phyloP scores from a whole-genome alignment of 306 rosid species.

The Acacia melanoxylon region DNA sequence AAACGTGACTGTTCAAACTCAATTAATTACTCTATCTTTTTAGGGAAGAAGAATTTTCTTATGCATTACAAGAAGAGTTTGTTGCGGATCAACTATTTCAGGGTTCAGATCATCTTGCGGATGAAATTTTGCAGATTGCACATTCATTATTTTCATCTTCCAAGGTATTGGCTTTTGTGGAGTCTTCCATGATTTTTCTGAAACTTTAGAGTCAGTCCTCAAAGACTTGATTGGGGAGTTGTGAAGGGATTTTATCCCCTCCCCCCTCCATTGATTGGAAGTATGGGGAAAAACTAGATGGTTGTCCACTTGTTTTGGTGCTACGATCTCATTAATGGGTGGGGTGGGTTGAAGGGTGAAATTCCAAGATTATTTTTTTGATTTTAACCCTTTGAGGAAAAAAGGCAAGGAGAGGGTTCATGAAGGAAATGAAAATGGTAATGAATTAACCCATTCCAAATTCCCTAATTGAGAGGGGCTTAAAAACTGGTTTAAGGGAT shows the following conservation, averaged over 20 bases:
- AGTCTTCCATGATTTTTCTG: conserved; percentile 3
- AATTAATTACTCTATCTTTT: conserved; percentile 29
- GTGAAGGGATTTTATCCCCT: not conserved
- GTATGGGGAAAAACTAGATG: not conserved
- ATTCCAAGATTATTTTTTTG: not conserved
- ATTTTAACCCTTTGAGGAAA: not conserved
- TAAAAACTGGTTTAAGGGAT: not conserved
- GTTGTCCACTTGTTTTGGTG: not conserved
- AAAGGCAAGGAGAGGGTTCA: not conserved
- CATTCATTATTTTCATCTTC: conserved; percentile 70
- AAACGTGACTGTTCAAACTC: conserved; percentile 23
- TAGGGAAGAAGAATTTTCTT: conserved; percentile 68
- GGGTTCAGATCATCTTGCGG: conserved; percentile 68
- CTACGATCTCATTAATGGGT: not conserved
- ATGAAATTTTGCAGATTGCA: conserved; percentile 58
- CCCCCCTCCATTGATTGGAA: not conserved
- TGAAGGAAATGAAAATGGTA: not conserved
- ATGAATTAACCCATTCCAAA: not conserved
- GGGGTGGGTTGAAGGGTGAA: not conserved
- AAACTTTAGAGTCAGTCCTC: not conserved
- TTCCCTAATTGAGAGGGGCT: not conserved
- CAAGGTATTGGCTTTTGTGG: conserved; percentile 55
- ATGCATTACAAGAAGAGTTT: conserved; percentile 87
- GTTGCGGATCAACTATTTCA: conserved; percentile 95
- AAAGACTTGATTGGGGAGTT: not conserved